These are phyloP conservation scores for Colletotrichum sp. DNA, from an alignment of 2,329 filamentous ascomycete genomes.

Conservation along the genomic window DNA sequence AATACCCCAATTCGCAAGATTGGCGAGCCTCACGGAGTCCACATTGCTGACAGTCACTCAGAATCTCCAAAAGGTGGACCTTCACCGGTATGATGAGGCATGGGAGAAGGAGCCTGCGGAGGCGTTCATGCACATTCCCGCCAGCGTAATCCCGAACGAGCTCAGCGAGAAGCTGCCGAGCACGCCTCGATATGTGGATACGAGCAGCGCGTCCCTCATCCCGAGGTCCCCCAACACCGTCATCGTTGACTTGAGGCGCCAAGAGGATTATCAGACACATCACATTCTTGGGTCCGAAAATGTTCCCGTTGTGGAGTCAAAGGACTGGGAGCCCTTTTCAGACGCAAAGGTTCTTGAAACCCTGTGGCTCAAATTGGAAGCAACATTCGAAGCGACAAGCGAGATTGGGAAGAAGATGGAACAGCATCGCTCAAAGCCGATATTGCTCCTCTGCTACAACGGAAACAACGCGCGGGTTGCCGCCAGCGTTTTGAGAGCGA, in stretches of 20 bases:
- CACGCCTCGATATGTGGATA: constrained; percentile 3
- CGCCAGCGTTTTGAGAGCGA: constrained; percentile 57
- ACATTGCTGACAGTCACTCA: constrained; percentile 29
- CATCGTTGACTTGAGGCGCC: constrained; percentile 50
- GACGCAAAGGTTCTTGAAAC: constrained; percentile 45
- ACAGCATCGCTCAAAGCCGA: constrained; percentile 31
- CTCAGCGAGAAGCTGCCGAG: not conserved
- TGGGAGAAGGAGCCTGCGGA: constrained; percentile 53
- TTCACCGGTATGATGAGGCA: constrained; percentile 59
- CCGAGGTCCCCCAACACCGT: constrained; percentile 29
- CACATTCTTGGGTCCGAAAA: constrained; percentile 50
- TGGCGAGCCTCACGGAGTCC: not conserved
- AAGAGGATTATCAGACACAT: constrained; percentile 44
- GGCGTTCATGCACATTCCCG: constrained; percentile 32
- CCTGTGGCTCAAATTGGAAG: constrained; percentile 54
- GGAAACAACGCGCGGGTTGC: constrained; percentile 60
- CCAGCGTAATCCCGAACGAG: not conserved
- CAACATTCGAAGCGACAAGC: constrained; percentile 34
- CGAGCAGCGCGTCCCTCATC: not conserved
- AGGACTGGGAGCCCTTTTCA: constrained; percentile 49
- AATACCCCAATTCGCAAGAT: not conserved
- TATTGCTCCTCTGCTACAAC: constrained; percentile 57
- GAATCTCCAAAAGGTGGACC: constrained; percentile 53
- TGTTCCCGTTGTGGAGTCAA: constrained; percentile 43
- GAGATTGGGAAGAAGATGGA: constrained; percentile 22